Conservation (phyloP, 306 rosid species). For the Cicer yamashitae region DNA sequence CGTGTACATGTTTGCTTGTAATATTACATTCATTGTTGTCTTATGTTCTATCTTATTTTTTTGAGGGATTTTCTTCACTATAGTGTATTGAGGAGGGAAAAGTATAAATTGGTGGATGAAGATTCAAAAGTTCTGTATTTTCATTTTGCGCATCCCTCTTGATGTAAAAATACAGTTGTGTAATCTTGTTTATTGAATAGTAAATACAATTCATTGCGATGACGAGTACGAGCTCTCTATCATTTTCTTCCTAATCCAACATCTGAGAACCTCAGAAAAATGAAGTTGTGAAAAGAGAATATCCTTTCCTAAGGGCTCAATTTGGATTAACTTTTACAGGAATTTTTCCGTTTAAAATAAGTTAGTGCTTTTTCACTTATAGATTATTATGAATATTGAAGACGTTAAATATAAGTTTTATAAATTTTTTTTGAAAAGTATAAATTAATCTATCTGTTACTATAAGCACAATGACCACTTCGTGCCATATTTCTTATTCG, state of each 20-base stretch:
- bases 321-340: background rate
- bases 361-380: background rate
- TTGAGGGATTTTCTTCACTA: slow-evolving; percentile 48
- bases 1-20: slow-evolving; percentile 69
- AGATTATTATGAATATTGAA: background rate
- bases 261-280: background rate
- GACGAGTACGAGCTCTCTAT: background rate
- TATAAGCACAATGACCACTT: background rate
- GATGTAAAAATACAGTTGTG: slow-evolving; percentile 49
- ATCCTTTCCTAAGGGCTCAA: background rate
- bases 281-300: background rate
- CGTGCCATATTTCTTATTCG: background rate
- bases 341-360: background rate
- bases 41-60: slow-evolving; percentile 38
- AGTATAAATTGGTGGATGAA: slow-evolving; percentile 45
- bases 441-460: background rate
- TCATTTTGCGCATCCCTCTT: slow-evolving; percentile 43
- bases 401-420: no score
- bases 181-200: slow-evolving; percentile 45
- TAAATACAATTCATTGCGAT: slow-evolving; percentile 45
- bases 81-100: slow-evolving; percentile 45
- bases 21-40: slow-evolving; percentile 47
- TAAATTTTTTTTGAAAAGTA: no score
- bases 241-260: background rate
- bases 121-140: slow-evolving; percentile 28